Percentiles rank a stretch among this genome's conserved stretches.
Evolutionary conservation across 2,329 filamentous ascomycete genomes (phyloP).

Genomic region (Phyllosticta capitalensis): DNA sequence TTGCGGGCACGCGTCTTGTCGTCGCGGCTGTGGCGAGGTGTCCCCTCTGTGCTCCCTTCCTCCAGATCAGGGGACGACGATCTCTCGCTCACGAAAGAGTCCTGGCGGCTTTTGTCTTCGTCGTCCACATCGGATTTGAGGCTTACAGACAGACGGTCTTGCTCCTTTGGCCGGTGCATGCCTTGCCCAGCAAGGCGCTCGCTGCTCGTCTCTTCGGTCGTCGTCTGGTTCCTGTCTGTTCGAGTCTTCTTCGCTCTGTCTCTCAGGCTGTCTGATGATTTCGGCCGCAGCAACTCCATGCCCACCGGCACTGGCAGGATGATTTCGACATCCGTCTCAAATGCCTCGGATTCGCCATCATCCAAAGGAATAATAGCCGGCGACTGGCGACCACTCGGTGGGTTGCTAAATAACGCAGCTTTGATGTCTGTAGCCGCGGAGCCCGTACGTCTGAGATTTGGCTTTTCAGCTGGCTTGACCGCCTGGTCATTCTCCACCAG

Average conservation of each 20-base stretch:
- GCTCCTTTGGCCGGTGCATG: not conserved
- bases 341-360: not conserved
- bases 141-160: not conserved
- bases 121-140: not conserved
- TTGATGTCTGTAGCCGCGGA: conserved; percentile 1
- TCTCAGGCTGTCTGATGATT: not conserved
- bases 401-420: conserved; percentile 11
- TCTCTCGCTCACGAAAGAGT: not conserved
- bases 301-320: not conserved
- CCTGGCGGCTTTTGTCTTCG: not conserved
- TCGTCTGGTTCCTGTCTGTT: not conserved
- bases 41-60: not conserved
- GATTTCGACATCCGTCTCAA: not conserved
- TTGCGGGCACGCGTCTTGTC: conserved; percentile 24
- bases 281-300: not conserved
- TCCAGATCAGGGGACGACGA: not conserved
- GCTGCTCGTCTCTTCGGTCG: conserved; percentile 1
- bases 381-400: not conserved
- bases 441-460: not conserved
- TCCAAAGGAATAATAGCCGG: not conserved
- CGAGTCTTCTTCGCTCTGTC: not conserved
- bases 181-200: conserved; percentile 10
- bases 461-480: not conserved
- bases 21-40: conserved; percentile 14
- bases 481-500: not conserved